Percentiles rank a stretch among this genome's conserved stretches.
Evolutionary conservation across 1,139 yeast genomes (phyloP).

Genomic region (Pichia sp.): DNA sequence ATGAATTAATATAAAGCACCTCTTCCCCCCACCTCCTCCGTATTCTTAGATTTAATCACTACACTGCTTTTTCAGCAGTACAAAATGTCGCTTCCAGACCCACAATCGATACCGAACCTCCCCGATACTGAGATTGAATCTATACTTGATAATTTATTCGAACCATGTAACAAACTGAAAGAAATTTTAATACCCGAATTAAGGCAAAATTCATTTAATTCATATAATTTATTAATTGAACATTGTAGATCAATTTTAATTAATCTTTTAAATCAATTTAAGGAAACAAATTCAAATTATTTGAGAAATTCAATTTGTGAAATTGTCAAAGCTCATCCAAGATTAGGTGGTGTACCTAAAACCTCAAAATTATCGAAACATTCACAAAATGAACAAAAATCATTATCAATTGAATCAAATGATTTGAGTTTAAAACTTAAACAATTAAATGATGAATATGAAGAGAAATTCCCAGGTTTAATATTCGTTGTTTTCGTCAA

Average conservation of each 20-base stretch:
- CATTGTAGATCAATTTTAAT: constrained; percentile 14
- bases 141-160: constrained; percentile 53
- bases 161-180: constrained; percentile 54
- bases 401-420: constrained; percentile 32
- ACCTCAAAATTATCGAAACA: constrained; percentile 45
- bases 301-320: constrained; percentile 22
- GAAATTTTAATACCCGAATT: constrained; percentile 34
- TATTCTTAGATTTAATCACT: too few relatives aligned
- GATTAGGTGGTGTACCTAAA: constrained; percentile 62
- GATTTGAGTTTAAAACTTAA: constrained; percentile 41
- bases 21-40: too few relatives aligned
- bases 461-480: constrained; percentile 67
- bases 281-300: constrained; percentile 11
- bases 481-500: constrained; percentile 88
- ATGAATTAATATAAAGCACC: too few relatives aligned
- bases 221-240: constrained; percentile 48
- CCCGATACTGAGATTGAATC: constrained; percentile 24
- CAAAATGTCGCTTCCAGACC: constrained; percentile 17
- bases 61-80: too few relatives aligned
- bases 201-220: constrained; percentile 18
- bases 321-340: constrained; percentile 83
- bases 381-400: constrained; percentile 64
- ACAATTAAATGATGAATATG: constrained; percentile 56
- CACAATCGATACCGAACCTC: constrained; percentile 16
- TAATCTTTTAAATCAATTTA: constrained; percentile 29